A percentile compares a stretch with the other conserved stretches of the same genome.
These are phyloP conservation scores for Lepidium africanum DNA, from an alignment of 345 rosid genomes.

Conservation along the genomic window DNA sequence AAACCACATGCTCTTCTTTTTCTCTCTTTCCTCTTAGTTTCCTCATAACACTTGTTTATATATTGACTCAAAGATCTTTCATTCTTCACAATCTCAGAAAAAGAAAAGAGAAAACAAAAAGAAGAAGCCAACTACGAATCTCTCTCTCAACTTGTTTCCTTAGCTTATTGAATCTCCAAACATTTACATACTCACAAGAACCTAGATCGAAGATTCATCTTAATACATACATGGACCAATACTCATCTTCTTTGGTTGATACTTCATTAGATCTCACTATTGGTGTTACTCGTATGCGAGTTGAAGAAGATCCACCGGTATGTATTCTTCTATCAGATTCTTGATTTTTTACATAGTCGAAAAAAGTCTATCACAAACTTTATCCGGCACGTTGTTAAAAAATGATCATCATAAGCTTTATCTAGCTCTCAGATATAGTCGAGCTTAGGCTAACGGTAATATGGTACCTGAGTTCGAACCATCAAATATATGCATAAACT, in stretches of 20 bases:
- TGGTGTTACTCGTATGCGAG: slow-evolving; percentile 30
- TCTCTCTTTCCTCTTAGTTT: slow-evolving; percentile 34
- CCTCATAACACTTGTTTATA: slow-evolving; percentile 25
- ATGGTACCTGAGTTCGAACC: no score
- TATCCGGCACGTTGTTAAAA: neutral
- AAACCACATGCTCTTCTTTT: slow-evolving; percentile 26
- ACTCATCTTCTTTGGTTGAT: slow-evolving; percentile 36
- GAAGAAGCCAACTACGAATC: slow-evolving; percentile 19
- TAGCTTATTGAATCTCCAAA: neutral
- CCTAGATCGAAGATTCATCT: slow-evolving; percentile 6
- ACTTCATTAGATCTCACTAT: slow-evolving; percentile 57
- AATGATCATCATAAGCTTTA: neutral
- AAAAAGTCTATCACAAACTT: neutral
- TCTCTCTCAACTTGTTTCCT: slow-evolving; percentile 17
- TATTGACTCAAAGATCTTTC: slow-evolving; percentile 8
- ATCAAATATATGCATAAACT: neutral
- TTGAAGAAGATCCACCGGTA: slow-evolving; percentile 36
- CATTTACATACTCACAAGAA: slow-evolving; percentile 9
- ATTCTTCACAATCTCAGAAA: slow-evolving; percentile 5
- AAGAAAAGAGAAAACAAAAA: neutral
- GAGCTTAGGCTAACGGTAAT: no score
- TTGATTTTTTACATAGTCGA: neutral
- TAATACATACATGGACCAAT: slow-evolving; percentile 36
- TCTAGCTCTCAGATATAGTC: no score
- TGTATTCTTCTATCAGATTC: slow-evolving; percentile 11